Evolutionary conservation across 2,329 filamentous ascomycete species (phyloP).

Genomic region (Trichoderma guizhouense): DNA sequence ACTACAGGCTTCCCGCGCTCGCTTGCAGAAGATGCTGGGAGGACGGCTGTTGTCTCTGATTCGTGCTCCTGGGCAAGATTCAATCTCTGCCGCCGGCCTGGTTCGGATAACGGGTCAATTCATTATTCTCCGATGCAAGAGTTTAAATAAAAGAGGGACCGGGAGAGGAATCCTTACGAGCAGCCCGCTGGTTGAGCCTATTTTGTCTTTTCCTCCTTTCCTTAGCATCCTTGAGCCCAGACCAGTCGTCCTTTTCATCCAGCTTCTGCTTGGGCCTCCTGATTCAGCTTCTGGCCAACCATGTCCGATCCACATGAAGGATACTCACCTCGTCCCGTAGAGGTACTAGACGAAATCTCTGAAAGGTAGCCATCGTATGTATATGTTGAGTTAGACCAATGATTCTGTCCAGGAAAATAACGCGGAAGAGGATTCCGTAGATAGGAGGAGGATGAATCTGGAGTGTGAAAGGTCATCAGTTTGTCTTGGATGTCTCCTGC

Average conservation of each 20-base stretch:
- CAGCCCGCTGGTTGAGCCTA: conserved; percentile 22
- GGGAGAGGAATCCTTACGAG: conserved; percentile 12
- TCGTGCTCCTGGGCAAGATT: conserved; percentile 5
- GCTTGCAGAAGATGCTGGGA: neutral
- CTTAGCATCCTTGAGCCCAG: conserved; percentile 20
- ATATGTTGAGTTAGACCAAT: neutral
- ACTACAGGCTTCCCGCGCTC: neutral
- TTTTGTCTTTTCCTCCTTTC: conserved; percentile 24
- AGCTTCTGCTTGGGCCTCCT: neutral
- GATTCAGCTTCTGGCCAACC: neutral
- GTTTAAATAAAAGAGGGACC: conserved; percentile 1
- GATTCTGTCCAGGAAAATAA: neutral
- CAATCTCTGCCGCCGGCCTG: conserved; percentile 22
- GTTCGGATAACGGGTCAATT: neutral
- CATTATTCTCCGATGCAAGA: neutral
- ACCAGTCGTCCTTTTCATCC: conserved; percentile 22
- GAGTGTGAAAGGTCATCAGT: neutral
- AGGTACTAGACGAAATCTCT: conserved; percentile 24
- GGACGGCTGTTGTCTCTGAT: neutral
- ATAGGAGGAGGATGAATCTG: neutral
- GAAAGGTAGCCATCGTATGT: conserved; percentile 21
- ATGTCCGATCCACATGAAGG: neutral
- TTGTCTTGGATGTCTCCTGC: neutral
- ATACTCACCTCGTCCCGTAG: conserved; percentile 21
- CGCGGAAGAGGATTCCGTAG: neutral